A percentile compares a stretch with the other conserved stretches of the same genome.
Conservation (phyloP, 164 flowering plant genomes). For the Magnolia officinalis region DNA sequence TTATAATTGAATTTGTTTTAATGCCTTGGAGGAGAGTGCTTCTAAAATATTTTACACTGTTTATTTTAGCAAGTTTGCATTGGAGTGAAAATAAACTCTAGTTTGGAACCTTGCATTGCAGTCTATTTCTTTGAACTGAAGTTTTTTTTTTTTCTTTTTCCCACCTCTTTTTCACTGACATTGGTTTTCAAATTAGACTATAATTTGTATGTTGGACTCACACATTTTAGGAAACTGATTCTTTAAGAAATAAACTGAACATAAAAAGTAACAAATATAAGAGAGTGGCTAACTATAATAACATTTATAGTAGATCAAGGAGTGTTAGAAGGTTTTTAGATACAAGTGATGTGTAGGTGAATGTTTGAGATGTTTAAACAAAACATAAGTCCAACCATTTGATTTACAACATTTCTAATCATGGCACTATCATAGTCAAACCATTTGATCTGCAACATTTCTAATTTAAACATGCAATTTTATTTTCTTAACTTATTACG, state of each 20-base stretch:
- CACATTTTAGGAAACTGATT: neutral
- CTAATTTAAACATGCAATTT: neutral
- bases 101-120: neutral
- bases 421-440: too few species aligned
- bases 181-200: neutral
- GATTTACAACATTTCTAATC: too few species aligned
- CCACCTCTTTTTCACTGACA: too few species aligned
- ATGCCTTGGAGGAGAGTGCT: neutral
- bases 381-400: too few species aligned
- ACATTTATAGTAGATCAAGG: too few species aligned
- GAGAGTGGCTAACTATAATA: neutral
- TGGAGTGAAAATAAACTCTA: neutral
- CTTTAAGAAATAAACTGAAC: neutral
- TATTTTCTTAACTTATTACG: too few species aligned
- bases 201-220: neutral
- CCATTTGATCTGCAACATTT: too few species aligned
- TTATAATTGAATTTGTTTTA: neutral
- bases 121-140: slow-evolving; percentile 25
- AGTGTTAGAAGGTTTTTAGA: too few species aligned
- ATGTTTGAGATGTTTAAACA: neutral
- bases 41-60: neutral
- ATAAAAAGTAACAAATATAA: too few species aligned
- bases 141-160: slow-evolving; percentile 15
- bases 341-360: neutral
- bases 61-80: neutral